phyloP scores from a whole-genome alignment of 176 grass and related monocot genomes.

The Hsuehochloa calcarea region DNA sequence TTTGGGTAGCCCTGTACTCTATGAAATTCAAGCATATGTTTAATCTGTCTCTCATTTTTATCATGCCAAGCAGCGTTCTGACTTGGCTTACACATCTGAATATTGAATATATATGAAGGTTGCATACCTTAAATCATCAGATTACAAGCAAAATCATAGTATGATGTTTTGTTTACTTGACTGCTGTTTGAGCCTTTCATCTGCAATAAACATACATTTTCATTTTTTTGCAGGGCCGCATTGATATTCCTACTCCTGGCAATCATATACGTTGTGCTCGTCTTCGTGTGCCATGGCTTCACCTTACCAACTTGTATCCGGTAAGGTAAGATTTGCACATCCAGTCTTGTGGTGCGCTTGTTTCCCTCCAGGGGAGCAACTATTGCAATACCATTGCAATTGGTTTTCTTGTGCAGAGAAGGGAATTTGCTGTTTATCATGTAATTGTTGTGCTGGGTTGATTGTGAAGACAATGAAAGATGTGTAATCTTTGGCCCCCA shows the following conservation, averaged over 20 bases:
- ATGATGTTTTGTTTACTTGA: constrained; percentile 3
- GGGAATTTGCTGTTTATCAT: constrained; percentile 22
- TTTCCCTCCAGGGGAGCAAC: constrained; percentile 17
- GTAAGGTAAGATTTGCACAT: constrained; percentile 19
- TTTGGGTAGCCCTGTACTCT: not conserved
- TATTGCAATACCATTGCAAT: constrained; percentile 17
- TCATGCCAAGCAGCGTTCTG: not conserved
- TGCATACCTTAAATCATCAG: not conserved
- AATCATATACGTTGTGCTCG: constrained; percentile 80
- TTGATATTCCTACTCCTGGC: constrained; percentile 78
- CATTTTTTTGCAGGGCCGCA: constrained; percentile 46
- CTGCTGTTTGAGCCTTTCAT: not conserved
- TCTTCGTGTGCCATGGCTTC: constrained; percentile 90
- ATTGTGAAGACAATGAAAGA: constrained; percentile 24
- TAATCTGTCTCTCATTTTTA: not conserved
- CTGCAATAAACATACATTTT: not conserved
- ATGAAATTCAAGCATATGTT: not conserved
- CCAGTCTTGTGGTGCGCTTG: not conserved
- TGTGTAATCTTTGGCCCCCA: constrained; percentile 13
- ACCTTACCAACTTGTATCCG: constrained; percentile 78
- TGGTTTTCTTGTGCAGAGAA: constrained; percentile 19
- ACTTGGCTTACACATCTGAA: not conserved
- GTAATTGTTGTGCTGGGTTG: constrained; percentile 27
- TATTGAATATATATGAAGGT: not conserved
- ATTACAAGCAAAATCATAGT: not conserved